Evolutionary conservation across 2,329 filamentous ascomycete genomes (phyloP).

Genomic region (Cytospora chrysosperma): DNA sequence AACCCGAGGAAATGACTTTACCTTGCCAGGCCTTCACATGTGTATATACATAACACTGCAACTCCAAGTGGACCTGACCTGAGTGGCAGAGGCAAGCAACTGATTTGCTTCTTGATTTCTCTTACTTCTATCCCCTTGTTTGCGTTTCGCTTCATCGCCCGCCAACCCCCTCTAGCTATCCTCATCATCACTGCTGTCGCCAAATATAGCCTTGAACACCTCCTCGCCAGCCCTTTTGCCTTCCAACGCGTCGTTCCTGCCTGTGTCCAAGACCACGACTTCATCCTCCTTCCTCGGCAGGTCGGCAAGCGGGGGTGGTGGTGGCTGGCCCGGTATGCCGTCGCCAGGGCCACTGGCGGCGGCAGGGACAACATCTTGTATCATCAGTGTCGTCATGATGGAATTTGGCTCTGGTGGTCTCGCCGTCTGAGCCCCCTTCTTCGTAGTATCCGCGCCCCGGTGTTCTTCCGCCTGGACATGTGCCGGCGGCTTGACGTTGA

Average conservation of each 20-base stretch:
- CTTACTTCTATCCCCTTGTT: not conserved
- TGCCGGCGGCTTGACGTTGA: slow-evolving; percentile 78
- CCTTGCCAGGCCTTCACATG: too few relatives aligned
- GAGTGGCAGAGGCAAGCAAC: not conserved
- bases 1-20: too few relatives aligned
- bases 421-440: slow-evolving; percentile 4
- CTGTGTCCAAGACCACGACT: slow-evolving; percentile 58
- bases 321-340: not conserved
- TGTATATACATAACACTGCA: too few relatives aligned
- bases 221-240: slow-evolving; percentile 72
- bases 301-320: slow-evolving; percentile 4
- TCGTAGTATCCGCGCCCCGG: slow-evolving; percentile 27
- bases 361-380: not conserved
- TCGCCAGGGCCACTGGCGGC: not conserved
- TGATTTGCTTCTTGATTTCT: not conserved
- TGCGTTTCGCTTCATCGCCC: not conserved
- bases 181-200: slow-evolving; percentile 72
- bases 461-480: slow-evolving; percentile 60
- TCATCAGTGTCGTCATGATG: not conserved
- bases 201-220: slow-evolving; percentile 91
- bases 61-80: too few relatives aligned
- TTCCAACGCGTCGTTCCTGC: slow-evolving; percentile 77
- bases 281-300: slow-evolving; percentile 24
- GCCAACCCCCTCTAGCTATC: slow-evolving; percentile 8
- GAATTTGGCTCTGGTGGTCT: not conserved